Percentiles rank a stretch among this genome's conserved stretches.
These are phyloP conservation scores for Laguncularia racemosa DNA, from an alignment of 345 rosid species.

Conservation along the genomic window DNA sequence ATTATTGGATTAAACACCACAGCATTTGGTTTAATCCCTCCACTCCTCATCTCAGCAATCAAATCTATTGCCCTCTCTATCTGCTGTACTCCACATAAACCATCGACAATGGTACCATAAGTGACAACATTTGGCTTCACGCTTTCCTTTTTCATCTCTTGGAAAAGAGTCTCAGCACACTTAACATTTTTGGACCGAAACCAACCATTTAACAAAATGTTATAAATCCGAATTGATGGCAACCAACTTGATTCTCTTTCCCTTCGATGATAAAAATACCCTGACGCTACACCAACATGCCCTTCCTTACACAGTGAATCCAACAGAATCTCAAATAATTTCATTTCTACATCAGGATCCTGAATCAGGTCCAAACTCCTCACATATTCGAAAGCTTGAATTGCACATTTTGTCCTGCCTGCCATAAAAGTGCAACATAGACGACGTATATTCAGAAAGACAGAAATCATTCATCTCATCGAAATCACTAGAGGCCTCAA, in stretches of 20 bases:
- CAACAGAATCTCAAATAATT: conserved; percentile 60
- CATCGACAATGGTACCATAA: conserved; percentile 77
- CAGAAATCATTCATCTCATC: not conserved
- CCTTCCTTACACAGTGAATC: conserved; percentile 87
- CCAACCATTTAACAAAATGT: conserved; percentile 81
- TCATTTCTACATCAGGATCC: conserved; percentile 22
- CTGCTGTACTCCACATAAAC: conserved; percentile 60
- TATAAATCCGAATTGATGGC: conserved; percentile 54
- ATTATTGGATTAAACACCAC: conserved; percentile 62
- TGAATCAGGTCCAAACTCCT: conserved; percentile 23
- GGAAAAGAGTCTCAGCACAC: conserved; percentile 69
- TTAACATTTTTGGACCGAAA: conserved; percentile 54
- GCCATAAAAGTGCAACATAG: conserved; percentile 7
- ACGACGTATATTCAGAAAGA: no score
- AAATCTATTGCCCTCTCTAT: conserved; percentile 59
- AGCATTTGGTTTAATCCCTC: conserved; percentile 46
- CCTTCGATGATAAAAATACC: conserved; percentile 33
- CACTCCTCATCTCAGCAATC: conserved; percentile 62
- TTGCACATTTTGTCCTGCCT: conserved; percentile 65
- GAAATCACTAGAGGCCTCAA: not conserved
- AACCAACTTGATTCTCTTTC: conserved; percentile 32
- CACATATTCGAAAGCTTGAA: conserved; percentile 61
- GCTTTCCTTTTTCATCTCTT: conserved; percentile 45
- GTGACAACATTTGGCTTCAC: conserved; percentile 59
- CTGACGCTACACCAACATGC: conserved; percentile 46